Evolutionary conservation across 2,329 filamentous ascomycete species (phyloP), one percentile per base, ranked within the genome.

Genomic region (Beauveria medogensis): DNA sequence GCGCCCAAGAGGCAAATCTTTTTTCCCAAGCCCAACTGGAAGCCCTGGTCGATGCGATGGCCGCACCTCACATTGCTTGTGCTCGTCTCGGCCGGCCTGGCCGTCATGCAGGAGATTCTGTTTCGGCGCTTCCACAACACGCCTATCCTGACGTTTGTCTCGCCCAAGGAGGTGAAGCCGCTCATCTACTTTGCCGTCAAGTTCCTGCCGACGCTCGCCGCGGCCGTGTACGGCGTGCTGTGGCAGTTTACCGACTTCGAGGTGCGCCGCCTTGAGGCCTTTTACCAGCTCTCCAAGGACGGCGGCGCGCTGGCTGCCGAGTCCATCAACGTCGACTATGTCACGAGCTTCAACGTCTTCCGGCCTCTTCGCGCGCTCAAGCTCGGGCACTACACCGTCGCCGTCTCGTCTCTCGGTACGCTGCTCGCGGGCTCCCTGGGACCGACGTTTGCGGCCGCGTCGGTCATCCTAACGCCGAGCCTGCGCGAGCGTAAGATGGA

Each of bases 301-400:
- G 78, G 78, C 3, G 86, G 86, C 16, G 84, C 86, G 1, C 72
- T 85, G 22, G 86, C 85, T 0, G 81, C 81, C 44, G 82, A 85
- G 68, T 89, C 85, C 0, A 81, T 91, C 67, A 91, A 90, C 64
- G 86, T 89, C 63, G 86, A 90, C 70, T 91, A 91, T 63, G 79
- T 89, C 50, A 90, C 87, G 5, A 81, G 84, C 65, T 82, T 87
- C 73, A 85, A 81, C 67, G 84, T 89, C 67, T 72, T 87, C 44
- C 80, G 86, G 2, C 88, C 88, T 0, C 71, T 90, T 5, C 78
- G 81, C 51, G 87, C 88, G 1, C 67, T 90, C 3, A 77, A 77
- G 63, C 80, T 83, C 64, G 79, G 78, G 50, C 88, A 91, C 66
- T 88, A 86, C 68, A 86, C 88, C 0, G 88, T 91, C 6, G 82